Evolutionary conservation across 805 yeast species (phyloP), one percentile per base, ranked within the genome.

Genomic region (Starmerella etchellsii): DNA sequence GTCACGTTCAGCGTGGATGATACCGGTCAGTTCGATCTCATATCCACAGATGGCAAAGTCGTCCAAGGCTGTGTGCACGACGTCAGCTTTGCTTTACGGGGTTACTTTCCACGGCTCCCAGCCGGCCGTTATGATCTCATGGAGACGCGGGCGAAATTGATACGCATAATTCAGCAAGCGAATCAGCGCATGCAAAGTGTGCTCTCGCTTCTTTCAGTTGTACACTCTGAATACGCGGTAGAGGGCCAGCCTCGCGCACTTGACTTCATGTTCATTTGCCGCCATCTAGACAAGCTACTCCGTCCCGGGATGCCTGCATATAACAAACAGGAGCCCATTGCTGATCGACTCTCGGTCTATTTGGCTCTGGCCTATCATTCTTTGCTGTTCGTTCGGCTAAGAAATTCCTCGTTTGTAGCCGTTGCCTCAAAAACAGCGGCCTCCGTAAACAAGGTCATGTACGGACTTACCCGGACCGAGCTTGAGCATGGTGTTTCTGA

Each of bases 391-490:
- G 47, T 44, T 13, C 42, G 53, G 13, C 7, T 39, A 16, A 22
- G 41, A 10, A 19, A 44, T 14, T 34, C 47, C 4, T 47, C 49
- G 15, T 40, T 44, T 30, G 48, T 31, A 2, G 34, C 39, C 8
- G 47, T 41, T 4, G 13, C 44, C 7, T 24, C 41, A 4, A 8
- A 15, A 21, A 29, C 42, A 2, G n/a, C 36, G 24, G 47, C 34
- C 18, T 38, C 46, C 2, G 40, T 48, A 19, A 41, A 46, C 34
- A 48, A 48, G 27, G 49, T 48, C 19, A 48, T 47, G 51, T 14
- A 32, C 15, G 42, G 47, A 6, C 39, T 48, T 25, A 46, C 47
- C 7, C 36, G 32, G 15, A 35, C 34, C 1, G 52, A 48, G 37
- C 44, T 48, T n/a, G 50, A 43, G 24, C 41, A 37, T 27, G 46